Evolutionary conservation across 345 rosid species (phyloP).

Genomic region (Bruguiera gymnorhiza): DNA sequence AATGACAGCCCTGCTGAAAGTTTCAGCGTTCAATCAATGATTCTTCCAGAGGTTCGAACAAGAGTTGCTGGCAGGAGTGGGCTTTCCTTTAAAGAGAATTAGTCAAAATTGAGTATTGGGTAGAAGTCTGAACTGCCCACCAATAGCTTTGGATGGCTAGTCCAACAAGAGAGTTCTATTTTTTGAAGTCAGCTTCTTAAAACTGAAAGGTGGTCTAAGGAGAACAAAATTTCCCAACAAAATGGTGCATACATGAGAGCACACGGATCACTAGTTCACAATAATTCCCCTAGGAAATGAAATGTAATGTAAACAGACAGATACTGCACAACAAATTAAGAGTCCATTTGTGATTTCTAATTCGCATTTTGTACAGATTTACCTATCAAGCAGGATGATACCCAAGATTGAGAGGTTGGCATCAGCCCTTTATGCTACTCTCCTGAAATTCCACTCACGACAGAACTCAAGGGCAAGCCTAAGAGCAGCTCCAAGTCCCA

Average conservation of each 20-base stretch:
- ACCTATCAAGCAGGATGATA: constrained; percentile 58
- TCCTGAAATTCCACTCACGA: constrained; percentile 74
- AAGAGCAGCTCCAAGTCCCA: constrained; percentile 80
- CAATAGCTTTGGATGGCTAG: too few relatives aligned
- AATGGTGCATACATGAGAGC: not conserved
- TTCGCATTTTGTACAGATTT: constrained; percentile 28
- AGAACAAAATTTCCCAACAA: not conserved
- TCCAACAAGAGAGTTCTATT: too few relatives aligned
- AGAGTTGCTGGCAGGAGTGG: too few relatives aligned
- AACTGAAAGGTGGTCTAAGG: not conserved
- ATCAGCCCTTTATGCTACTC: constrained; percentile 67
- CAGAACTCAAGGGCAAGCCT: constrained; percentile 73
- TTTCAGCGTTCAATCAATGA: too few relatives aligned
- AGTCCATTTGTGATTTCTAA: not conserved
- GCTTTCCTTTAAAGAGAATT: too few relatives aligned
- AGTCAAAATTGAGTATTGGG: too few relatives aligned
- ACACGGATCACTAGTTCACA: constrained; percentile 12
- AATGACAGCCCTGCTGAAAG: too few relatives aligned
- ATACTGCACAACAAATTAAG: constrained; percentile 9
- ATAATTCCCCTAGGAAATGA: constrained; percentile 5
- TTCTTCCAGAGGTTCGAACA: too few relatives aligned
- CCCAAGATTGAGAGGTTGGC: constrained; percentile 39
- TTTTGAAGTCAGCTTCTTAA: too few relatives aligned
- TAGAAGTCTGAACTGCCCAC: too few relatives aligned
- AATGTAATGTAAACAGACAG: constrained; percentile 13